Base-by-base conservation (phyloP, 441 rosid genomes). In the Pelargonium cotyledonis region DNA sequence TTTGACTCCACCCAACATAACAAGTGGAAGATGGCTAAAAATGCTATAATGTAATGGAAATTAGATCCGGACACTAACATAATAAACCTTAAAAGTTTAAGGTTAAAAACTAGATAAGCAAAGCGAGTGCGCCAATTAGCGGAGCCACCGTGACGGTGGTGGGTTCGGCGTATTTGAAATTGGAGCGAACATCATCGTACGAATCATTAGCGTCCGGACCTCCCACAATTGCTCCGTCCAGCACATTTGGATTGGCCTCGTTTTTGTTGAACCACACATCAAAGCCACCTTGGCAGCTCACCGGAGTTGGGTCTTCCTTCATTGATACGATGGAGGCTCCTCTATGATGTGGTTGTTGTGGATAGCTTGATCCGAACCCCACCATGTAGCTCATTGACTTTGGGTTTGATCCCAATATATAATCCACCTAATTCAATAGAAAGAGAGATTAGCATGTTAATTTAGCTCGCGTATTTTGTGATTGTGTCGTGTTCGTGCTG, bases 221-320 rank as follows among this genome's bases (percentile, higher is more conserved):
- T 38, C 90, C 83, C 5, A 86, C 86, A 3, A 86, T 64, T 10
- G 84, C 88, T 18, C 88, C 85, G 0, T 12, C 66, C 73, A 84
- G 9, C 11, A 83, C 71, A 40, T 83, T 86, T 0, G 82, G 86
- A 61, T 86, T 83, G 1, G 86, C 80, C 15, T 71, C 73, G n/a
- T 74, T 58, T 57, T 62, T 78, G 49, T 76, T 12, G 73, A 68
- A 80, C 85, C 86, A 85, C 4, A 0, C 0, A 4, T 35, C 43
- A 23, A 70, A 71, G 26, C 86, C 87, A 8, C 11, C 70, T 38
- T 11, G 16, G 66, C 85, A 81, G 0, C 43, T 0, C 58, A 86
- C 82, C 0, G 49, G 69, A 1, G 60, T 53, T 0, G n/a, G 35
- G 67, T 74, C 75, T 44, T 70, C 65, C 57, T 73, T 67, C 31